Conservation (phyloP, 345 rosid genomes). For the Toxicodendron radicans region DNA sequence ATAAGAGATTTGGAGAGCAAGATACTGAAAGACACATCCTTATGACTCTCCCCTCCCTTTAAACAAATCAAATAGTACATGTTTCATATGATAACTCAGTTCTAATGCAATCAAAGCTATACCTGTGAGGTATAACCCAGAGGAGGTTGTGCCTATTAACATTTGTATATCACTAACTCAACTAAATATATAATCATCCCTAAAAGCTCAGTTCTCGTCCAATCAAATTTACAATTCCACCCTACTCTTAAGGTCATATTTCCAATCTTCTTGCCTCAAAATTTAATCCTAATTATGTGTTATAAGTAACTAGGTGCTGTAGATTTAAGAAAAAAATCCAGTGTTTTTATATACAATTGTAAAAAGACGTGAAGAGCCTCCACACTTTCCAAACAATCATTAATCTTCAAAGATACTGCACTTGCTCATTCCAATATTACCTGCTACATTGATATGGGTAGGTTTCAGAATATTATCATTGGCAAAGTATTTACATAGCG, state of each 20-base stretch:
- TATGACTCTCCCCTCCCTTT: not conserved
- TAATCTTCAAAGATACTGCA: constrained; percentile 11
- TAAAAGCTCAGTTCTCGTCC: not conserved
- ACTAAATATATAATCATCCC: not conserved
- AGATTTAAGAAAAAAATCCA: not conserved
- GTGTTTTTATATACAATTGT: not conserved
- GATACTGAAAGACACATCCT: not conserved
- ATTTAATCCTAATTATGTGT: not conserved
- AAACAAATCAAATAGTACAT: not conserved
- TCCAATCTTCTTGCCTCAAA: not conserved
- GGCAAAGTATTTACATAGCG: constrained; percentile 5
- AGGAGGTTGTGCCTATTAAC: not conserved
- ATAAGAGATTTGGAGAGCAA: not conserved
- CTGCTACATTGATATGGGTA: constrained; percentile 20
- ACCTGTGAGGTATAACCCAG: not conserved
- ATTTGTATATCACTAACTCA: constrained; percentile 1
- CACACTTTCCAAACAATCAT: constrained; percentile 20
- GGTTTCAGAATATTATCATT: constrained; percentile 14
- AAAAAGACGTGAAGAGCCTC: constrained; percentile 2
- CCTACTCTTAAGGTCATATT: not conserved
- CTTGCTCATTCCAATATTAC: constrained; percentile 15
- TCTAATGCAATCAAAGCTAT: not conserved
- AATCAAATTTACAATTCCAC: not conserved
- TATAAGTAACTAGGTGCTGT: not conserved
- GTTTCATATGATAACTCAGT: not conserved